Evolutionary conservation across 1,284 basidiomycete genomes (phyloP).

Genomic region (Stereum hirsutum): DNA sequence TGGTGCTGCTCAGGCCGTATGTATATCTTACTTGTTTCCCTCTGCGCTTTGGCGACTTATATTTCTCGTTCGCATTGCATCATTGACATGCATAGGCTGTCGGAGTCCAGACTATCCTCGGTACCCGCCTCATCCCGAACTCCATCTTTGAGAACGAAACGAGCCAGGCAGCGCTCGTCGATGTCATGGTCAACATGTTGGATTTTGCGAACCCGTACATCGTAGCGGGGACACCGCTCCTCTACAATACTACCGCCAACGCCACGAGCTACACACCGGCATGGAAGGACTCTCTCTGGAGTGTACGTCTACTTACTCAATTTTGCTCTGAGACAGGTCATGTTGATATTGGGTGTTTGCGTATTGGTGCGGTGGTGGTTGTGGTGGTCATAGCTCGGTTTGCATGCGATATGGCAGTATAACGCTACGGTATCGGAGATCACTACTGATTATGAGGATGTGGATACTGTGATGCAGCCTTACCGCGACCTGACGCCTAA

Average conservation of each 20-base stretch:
- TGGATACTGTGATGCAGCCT: conserved; percentile 26
- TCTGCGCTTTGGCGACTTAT: too few relatives aligned
- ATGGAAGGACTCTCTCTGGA: conserved; percentile 38
- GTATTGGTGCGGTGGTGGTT: not conserved
- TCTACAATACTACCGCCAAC: conserved; percentile 30
- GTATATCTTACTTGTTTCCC: too few relatives aligned
- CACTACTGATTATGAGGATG: conserved; percentile 22
- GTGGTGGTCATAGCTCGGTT: conserved; percentile 13
- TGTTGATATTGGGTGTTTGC: too few relatives aligned
- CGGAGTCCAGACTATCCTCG: conserved; percentile 20
- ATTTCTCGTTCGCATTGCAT: too few relatives aligned
- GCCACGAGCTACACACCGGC: conserved; percentile 37
- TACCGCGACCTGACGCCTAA: conserved; percentile 37
- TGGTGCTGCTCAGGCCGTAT: conserved; percentile 16
- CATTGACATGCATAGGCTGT: conserved; percentile 20
- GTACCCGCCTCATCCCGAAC: conserved; percentile 22
- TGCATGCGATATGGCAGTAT: conserved; percentile 24
- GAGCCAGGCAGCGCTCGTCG: conserved; percentile 16
- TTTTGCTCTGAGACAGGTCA: not conserved
- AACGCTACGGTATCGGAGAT: conserved; percentile 32
- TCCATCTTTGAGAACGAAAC: conserved; percentile 17
- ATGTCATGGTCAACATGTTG: conserved; percentile 18
- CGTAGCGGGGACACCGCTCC: conserved; percentile 26
- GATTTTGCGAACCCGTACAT: conserved; percentile 20
- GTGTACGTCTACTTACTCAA: conserved; percentile 27